Evolutionary conservation across 768 basidiomycete species (phyloP).

Genomic region (Cytidiella melzeri): DNA sequence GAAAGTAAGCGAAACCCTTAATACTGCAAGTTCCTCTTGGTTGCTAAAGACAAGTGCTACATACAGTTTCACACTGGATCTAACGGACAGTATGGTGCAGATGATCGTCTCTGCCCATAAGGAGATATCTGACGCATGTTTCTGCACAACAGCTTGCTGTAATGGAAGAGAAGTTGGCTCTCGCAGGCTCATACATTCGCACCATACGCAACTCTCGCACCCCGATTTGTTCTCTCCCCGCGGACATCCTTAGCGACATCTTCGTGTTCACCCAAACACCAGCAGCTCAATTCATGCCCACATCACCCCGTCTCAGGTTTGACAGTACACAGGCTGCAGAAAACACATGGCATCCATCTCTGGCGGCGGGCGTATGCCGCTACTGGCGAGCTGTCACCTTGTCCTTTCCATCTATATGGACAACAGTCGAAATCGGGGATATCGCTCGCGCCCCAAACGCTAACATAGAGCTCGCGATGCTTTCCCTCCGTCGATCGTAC

Average conservation of each 20-base stretch:
- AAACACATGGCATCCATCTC: constrained; percentile 8
- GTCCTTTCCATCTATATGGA: constrained; percentile 8
- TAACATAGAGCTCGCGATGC: not conserved
- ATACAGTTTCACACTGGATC: constrained; percentile 2
- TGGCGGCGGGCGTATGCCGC: constrained; percentile 9
- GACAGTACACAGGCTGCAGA: too few species aligned
- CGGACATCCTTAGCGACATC: constrained; percentile 2
- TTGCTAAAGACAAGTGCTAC: not conserved
- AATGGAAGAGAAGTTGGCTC: constrained; percentile 1
- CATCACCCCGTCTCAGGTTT: not conserved
- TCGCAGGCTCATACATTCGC: constrained; percentile 2
- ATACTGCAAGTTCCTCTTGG: not conserved
- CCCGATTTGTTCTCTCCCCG: not conserved
- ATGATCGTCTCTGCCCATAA: not conserved
- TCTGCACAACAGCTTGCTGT: not conserved
- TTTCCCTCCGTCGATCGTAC: constrained; percentile 8
- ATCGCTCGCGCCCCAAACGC: not conserved
- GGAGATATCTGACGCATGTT: too few species aligned
- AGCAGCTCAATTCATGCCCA: not conserved
- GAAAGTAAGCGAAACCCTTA: not conserved
- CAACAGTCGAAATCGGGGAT: constrained; percentile 1
- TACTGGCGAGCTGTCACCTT: constrained; percentile 8
- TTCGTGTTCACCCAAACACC: constrained; percentile 1
- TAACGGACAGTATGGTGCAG: constrained; percentile 1
- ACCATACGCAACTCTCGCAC: constrained; percentile 3